Conservation (phyloP, 2,329 filamentous ascomycete species). For the Stachybotrys chlorohalonatus region DNA sequence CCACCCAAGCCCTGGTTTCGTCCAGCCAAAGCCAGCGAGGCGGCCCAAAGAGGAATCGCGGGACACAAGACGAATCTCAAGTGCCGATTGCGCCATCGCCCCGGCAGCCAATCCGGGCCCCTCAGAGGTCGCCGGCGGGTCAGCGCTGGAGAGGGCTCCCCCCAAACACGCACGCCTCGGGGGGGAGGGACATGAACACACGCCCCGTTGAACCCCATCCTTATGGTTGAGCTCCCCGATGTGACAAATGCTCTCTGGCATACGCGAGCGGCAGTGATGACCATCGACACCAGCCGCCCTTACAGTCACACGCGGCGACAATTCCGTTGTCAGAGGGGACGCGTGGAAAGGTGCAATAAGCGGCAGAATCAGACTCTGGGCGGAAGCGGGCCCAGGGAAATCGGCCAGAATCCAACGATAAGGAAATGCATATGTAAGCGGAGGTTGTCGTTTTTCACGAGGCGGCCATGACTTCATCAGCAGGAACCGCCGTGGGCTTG, state of each 20-base stretch:
- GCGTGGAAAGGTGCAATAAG: too few species aligned
- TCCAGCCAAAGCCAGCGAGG: not conserved
- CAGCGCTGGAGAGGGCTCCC: not conserved
- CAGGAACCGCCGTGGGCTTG: not conserved
- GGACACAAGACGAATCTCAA: not conserved
- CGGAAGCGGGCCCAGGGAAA: too few species aligned
- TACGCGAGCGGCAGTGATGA: not conserved
- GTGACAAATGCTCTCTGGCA: not conserved
- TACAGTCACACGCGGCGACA: too few species aligned
- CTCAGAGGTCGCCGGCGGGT: not conserved
- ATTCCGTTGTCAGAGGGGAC: too few species aligned
- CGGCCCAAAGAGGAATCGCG: not conserved
- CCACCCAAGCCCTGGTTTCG: not conserved
- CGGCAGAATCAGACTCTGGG: too few species aligned
- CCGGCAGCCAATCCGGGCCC: slow-evolving; percentile 1
- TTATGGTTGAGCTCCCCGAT: not conserved
- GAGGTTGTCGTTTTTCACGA: not conserved
- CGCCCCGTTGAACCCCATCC: not conserved
- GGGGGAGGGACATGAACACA: not conserved
- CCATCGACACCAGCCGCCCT: too few species aligned
- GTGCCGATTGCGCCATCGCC: slow-evolving; percentile 6
- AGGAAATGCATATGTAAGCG: not conserved
- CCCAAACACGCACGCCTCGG: not conserved
- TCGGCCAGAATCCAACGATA: too few species aligned
- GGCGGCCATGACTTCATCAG: not conserved